phyloP scores from a whole-genome alignment of 768 basidiomycete species.

The Suillus subluteus region DNA sequence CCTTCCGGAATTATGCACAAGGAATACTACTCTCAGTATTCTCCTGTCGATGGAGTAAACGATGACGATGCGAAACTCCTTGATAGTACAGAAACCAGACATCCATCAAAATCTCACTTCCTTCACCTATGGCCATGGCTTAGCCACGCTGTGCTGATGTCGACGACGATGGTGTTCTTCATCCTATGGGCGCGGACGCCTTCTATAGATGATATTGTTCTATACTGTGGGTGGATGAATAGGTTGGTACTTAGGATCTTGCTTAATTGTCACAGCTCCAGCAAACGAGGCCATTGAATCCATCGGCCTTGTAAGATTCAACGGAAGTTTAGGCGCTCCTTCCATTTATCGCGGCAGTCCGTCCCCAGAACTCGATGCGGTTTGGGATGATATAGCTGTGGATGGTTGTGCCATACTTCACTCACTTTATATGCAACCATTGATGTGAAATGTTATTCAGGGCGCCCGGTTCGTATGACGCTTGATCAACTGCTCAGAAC shows the following conservation, averaged over 20 bases:
- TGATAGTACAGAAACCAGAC: background rate
- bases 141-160: background rate
- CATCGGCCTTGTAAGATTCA: slow-evolving; percentile 8
- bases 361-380: slow-evolving; percentile 16
- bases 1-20: background rate
- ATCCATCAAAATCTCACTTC: background rate
- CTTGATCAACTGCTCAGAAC: slow-evolving; percentile 12
- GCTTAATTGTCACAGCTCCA: slow-evolving; percentile 11
- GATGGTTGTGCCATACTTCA: slow-evolving; percentile 6
- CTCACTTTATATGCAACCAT: background rate
- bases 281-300: slow-evolving; percentile 18
- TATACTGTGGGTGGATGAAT: background rate
- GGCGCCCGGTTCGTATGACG: slow-evolving; percentile 10
- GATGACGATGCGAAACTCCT: background rate
- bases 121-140: slow-evolving; percentile 8
- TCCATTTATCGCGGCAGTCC: slow-evolving; percentile 14
- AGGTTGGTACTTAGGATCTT: background rate
- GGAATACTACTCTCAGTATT: background rate
- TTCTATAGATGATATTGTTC: background rate
- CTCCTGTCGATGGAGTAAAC: background rate
- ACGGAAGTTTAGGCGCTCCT: background rate
- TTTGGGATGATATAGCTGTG: slow-evolving; percentile 11
- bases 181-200: slow-evolving; percentile 10
- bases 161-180: slow-evolving; percentile 9
- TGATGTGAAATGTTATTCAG: background rate